Evolutionary conservation across 306 rosid species (phyloP), one percentile per base, ranked within the genome.

Genomic region (Hippophae gyantsensis): DNA sequence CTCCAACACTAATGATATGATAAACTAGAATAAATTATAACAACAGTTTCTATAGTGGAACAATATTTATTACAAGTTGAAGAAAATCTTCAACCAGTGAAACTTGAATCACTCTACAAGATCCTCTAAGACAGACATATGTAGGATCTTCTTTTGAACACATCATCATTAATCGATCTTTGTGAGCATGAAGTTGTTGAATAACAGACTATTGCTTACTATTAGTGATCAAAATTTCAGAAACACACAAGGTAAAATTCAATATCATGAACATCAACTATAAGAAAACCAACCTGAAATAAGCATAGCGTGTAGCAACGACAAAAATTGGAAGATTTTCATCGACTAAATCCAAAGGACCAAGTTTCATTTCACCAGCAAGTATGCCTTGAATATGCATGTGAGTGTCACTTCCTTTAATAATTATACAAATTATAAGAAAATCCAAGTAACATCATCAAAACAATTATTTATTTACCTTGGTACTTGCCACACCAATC

Each of bases 181-280:
- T 92, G 67, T 96, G 99, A 48, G 99, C 96, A 77, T 77, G 81
- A 69, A 92, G 99, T 78, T 92, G 96, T 76, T 92, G 99, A 73
- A 92, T 92, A 52, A 92, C 99, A 56, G 96, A 92, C 76, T 88
- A 93, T 85, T 92, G 99, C 81, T 88, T 92, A 82, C 99, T 92
- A 96, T 59, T 57, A 63, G 73, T 54, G 58, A 63, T 70, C 44
- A 59, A 49, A 72, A 48, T 60, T 42, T 76, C 58, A 69, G 50
- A 59, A 44, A 56, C 55, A 52, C 70, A 78, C 66, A 66, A 62
- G 56, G 13, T 45, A 63, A 48, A 61, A 43, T 70, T 44, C 46
- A 44, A 62, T 62, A 49, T 54, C 47, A 45, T 32, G 3, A 70
- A 69, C 61, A 27, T n/a, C 60, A 42, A 44, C 58, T 42, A 48